phyloP scores from a whole-genome alignment of 306 rosid species.

The Lagenaria siceraria region DNA sequence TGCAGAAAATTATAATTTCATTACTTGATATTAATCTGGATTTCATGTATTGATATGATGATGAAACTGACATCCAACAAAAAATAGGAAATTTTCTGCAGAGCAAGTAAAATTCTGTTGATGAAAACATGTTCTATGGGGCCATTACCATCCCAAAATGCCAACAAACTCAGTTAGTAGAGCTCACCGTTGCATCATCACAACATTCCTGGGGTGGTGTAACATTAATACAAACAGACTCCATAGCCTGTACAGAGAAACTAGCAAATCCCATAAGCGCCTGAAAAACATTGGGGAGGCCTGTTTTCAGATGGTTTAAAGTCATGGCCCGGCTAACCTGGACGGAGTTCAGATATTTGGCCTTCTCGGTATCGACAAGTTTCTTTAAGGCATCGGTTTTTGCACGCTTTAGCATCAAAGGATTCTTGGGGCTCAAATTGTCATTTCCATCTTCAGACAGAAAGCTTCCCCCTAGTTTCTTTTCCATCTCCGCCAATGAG shows the following conservation, averaged over 20 bases:
- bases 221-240: slow-evolving; percentile 20
- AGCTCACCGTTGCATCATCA: slow-evolving; percentile 6
- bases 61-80: neutral
- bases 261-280: slow-evolving; percentile 44
- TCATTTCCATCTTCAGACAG: slow-evolving; percentile 18
- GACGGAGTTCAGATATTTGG: slow-evolving; percentile 36
- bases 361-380: slow-evolving; percentile 45
- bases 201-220: slow-evolving; percentile 3
- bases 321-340: slow-evolving; percentile 39
- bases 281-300: slow-evolving; percentile 62
- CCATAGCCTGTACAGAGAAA: slow-evolving; percentile 45
- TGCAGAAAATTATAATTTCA: neutral
- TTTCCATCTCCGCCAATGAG: slow-evolving; percentile 37
- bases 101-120: neutral
- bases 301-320: slow-evolving; percentile 36
- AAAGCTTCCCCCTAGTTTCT: slow-evolving; percentile 20
- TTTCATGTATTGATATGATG: neutral
- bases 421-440: slow-evolving; percentile 46
- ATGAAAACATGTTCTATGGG: neutral
- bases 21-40: neutral
- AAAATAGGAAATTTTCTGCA: neutral
- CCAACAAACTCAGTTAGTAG: neutral
- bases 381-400: slow-evolving; percentile 53
- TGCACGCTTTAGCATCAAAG: slow-evolving; percentile 36
- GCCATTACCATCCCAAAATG: neutral